A percentile compares a stretch with the other conserved stretches of the same genome.
Evolutionary conservation across 768 basidiomycete species (phyloP).

Genomic region (Auricularia sp.): DNA sequence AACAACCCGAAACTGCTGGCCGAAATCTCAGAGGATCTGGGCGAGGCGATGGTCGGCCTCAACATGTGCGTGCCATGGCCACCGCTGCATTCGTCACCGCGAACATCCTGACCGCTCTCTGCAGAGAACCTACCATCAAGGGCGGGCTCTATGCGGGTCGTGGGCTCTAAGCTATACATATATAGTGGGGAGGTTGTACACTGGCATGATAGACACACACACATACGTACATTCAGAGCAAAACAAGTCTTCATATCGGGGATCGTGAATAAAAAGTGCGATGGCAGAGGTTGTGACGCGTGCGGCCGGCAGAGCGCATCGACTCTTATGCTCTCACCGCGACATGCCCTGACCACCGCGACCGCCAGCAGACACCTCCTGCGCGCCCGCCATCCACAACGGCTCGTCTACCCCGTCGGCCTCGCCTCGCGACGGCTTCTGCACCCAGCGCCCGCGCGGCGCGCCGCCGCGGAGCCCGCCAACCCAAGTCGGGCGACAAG

Average conservation of each 20-base stretch:
- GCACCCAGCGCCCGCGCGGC: background rate
- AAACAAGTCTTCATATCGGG: background rate
- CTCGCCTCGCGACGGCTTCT: background rate
- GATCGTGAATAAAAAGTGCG: too few species aligned
- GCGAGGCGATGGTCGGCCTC: slow-evolving; percentile 88
- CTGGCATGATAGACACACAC: background rate
- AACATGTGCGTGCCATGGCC: slow-evolving; percentile 51
- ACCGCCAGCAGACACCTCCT: background rate
- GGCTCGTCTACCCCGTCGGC: background rate
- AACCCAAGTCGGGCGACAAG: background rate
- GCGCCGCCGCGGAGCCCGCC: background rate
- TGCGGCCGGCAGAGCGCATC: background rate
- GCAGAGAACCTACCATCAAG: background rate
- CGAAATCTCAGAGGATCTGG: slow-evolving; percentile 80
- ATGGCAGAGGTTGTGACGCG: too few species aligned
- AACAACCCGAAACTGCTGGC: slow-evolving; percentile 90
- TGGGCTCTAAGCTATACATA: background rate
- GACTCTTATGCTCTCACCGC: background rate
- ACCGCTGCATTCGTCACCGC: too few species aligned
- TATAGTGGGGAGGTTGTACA: background rate
- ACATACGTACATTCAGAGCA: background rate
- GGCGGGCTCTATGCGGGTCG: background rate
- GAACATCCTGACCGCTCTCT: background rate
- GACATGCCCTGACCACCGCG: slow-evolving; percentile 1
- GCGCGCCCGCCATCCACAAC: background rate